These are phyloP conservation scores for Abrus pulchellus DNA, from an alignment of 306 rosid genomes.

Conservation along the genomic window DNA sequence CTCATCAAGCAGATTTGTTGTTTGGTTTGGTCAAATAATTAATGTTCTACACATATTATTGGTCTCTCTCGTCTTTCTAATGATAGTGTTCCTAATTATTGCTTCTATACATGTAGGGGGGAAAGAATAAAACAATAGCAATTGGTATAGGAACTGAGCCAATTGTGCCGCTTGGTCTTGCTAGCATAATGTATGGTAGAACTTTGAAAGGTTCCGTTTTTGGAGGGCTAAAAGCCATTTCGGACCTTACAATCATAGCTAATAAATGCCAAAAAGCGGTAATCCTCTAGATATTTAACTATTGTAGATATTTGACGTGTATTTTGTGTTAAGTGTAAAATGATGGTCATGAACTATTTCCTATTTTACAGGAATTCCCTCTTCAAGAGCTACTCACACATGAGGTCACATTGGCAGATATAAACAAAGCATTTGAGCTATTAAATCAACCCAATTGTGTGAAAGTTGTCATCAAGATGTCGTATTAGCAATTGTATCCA, in stretches of 20 bases:
- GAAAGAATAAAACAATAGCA: conserved; percentile 53
- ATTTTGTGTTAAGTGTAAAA: neutral
- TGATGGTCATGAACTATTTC: neutral
- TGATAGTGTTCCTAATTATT: neutral
- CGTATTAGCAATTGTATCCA: neutral
- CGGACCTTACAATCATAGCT: conserved; percentile 56
- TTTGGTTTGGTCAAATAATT: neutral
- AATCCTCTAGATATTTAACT: neutral
- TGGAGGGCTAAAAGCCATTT: conserved; percentile 62
- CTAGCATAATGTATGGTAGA: conserved; percentile 51
- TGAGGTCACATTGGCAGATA: conserved; percentile 48
- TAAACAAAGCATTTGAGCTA: conserved; percentile 52
- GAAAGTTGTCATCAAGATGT: conserved; percentile 61
- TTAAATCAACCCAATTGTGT: conserved; percentile 57
- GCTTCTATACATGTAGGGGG: conserved; percentile 54
- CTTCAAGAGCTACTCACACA: conserved; percentile 63
- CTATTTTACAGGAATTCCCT: conserved; percentile 56
- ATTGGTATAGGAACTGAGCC: conserved; percentile 48
- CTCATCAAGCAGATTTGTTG: neutral
- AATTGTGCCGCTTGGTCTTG: conserved; percentile 33
- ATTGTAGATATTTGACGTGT: neutral
- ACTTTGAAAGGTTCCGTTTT: conserved; percentile 59
- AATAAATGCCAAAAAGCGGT: conserved; percentile 61
- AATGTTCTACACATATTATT: neutral
- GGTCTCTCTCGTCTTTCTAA: neutral